These are phyloP conservation scores for Primulina tabacum DNA, from an alignment of 257 asterid species.

Conservation along the genomic window DNA sequence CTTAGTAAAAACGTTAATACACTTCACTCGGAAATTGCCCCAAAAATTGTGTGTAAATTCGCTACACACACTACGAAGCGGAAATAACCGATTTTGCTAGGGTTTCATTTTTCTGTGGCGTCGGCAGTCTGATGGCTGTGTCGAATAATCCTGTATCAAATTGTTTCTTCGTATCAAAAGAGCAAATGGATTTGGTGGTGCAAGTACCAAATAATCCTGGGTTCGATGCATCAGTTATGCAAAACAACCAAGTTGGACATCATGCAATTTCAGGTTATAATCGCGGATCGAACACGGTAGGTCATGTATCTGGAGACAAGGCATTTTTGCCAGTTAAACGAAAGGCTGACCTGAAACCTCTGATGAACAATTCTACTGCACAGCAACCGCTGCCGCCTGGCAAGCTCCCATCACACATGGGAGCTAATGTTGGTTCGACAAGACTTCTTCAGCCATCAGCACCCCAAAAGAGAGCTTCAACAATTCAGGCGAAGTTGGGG, in stretches of 20 bases:
- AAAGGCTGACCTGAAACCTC: constrained; percentile 63
- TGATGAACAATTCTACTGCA: constrained; percentile 29
- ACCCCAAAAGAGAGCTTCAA: constrained; percentile 35
- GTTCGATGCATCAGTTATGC: constrained; percentile 26
- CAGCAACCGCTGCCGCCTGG: constrained; percentile 42
- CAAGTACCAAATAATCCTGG: constrained; percentile 36
- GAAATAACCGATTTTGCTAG: background rate
- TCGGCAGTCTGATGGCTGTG: background rate
- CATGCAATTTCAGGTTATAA: constrained; percentile 30
- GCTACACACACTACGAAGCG: no score
- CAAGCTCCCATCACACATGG: constrained; percentile 51
- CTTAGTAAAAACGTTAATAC: no score
- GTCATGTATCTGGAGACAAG: constrained; percentile 36
- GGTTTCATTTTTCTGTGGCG: background rate
- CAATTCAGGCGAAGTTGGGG: constrained; percentile 36
- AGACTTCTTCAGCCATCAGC: constrained; percentile 36
- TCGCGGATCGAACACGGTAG: constrained; percentile 32
- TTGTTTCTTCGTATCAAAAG: constrained; percentile 33
- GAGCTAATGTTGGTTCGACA: constrained; percentile 29
- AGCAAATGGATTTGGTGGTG: constrained; percentile 31
- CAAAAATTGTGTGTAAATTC: background rate
- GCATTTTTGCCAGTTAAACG: constrained; percentile 55
- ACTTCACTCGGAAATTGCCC: no score
- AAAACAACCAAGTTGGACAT: constrained; percentile 28
- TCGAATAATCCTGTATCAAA: constrained; percentile 37